phyloP scores from a whole-genome alignment of 2,329 filamentous ascomycete species.

The Tolypocladium endophyticum region DNA sequence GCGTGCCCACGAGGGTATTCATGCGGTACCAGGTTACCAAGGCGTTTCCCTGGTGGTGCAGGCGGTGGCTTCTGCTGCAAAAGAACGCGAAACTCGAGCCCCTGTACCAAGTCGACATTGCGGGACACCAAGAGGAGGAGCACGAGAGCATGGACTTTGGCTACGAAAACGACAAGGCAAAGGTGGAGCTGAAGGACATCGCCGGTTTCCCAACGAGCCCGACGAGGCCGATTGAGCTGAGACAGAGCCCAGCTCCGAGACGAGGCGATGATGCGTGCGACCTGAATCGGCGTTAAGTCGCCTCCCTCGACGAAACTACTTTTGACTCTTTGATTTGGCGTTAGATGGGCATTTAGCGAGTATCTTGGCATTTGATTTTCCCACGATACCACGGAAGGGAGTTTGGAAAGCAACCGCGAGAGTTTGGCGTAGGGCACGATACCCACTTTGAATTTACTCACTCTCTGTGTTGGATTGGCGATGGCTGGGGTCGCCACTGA shows the following conservation, averaged over 20 bases:
- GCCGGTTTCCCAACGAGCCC: conserved; percentile 17
- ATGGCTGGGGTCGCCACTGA: neutral
- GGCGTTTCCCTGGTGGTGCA: conserved; percentile 50
- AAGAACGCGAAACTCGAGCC: conserved; percentile 30
- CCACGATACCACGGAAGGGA: conserved; percentile 6
- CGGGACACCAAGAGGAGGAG: conserved; percentile 18
- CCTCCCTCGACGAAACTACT: neutral
- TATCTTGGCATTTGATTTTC: conserved; percentile 5
- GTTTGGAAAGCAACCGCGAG: neutral
- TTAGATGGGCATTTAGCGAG: conserved; percentile 3
- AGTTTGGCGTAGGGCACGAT: conserved; percentile 8
- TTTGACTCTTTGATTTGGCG: neutral
- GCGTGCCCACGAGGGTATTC: conserved; percentile 47
- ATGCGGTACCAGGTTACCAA: conserved; percentile 46
- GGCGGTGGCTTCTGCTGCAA: conserved; percentile 42
- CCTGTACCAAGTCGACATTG: conserved; percentile 29
- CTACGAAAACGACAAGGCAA: conserved; percentile 27
- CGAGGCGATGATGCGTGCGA: neutral
- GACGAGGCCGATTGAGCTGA: conserved; percentile 7
- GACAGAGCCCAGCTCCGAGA: neutral
- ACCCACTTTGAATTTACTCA: conserved; percentile 3
- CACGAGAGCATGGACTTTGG: conserved; percentile 15
- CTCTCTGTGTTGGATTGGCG: neutral
- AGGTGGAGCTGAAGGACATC: conserved; percentile 26
- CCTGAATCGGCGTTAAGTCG: neutral